A percentile compares a stretch with the other conserved stretches of the same genome.
These are phyloP conservation scores for Nemania diffusa DNA, from an alignment of 2,329 filamentous ascomycete genomes.

Conservation along the genomic window DNA sequence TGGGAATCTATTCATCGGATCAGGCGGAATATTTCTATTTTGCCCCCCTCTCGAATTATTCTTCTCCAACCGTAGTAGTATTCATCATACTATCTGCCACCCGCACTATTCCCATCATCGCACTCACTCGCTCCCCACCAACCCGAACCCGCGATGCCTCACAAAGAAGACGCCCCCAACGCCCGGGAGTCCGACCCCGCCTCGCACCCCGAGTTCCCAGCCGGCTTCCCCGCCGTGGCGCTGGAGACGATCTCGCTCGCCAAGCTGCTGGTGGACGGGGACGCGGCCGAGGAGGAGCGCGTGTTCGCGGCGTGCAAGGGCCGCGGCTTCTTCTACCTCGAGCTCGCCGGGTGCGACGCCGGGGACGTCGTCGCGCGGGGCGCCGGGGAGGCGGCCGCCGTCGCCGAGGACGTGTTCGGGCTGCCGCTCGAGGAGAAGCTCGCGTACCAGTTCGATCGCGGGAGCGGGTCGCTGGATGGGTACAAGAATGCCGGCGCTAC, in stretches of 20 bases:
- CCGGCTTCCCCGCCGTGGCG: slow-evolving; percentile 42
- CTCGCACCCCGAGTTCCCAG: slow-evolving; percentile 45
- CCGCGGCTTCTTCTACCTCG: slow-evolving; percentile 50
- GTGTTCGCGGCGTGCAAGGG: slow-evolving; percentile 45
- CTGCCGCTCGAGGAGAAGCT: slow-evolving; percentile 47
- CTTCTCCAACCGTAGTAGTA: not conserved
- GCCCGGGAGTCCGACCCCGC: slow-evolving; percentile 44
- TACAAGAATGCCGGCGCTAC: slow-evolving; percentile 49
- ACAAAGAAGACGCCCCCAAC: slow-evolving; percentile 37
- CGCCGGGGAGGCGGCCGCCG: slow-evolving; percentile 40
- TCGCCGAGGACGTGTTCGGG: slow-evolving; percentile 45
- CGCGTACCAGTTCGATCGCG: slow-evolving; percentile 37
- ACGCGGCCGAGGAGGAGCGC: slow-evolving; percentile 40
- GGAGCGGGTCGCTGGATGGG: slow-evolving; percentile 44
- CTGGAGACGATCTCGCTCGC: slow-evolving; percentile 47
- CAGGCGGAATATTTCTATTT: not conserved
- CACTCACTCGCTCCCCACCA: not conserved
- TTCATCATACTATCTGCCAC: not conserved
- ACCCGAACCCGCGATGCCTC: slow-evolving; percentile 38
- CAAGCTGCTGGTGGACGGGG: slow-evolving; percentile 39
- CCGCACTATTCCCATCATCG: not conserved
- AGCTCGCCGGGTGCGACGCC: slow-evolving; percentile 38
- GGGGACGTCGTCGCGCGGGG: slow-evolving; percentile 39
- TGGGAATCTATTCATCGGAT: not conserved
- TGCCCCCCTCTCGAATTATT: not conserved